These are phyloP conservation scores for Scheffersomyces parashehatae DNA, from an alignment of 1,139 yeast species.

Conservation along the genomic window DNA sequence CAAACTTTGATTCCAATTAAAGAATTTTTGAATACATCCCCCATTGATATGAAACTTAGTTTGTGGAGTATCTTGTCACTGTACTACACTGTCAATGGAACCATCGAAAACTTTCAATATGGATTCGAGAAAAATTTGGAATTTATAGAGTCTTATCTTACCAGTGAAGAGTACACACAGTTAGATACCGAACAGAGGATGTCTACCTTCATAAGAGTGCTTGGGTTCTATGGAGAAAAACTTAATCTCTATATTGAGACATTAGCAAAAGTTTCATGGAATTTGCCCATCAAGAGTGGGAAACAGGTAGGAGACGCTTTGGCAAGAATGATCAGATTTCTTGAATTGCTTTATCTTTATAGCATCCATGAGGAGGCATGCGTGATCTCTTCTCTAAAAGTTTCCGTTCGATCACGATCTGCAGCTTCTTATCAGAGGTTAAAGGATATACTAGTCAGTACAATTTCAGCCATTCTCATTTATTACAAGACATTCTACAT, in stretches of 20 bases:
- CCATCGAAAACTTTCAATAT: constrained; percentile 42
- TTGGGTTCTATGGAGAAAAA: constrained; percentile 51
- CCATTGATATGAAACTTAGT: constrained; percentile 65
- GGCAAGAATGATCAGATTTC: constrained; percentile 25
- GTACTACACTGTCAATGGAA: constrained; percentile 49
- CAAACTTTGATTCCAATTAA: constrained; percentile 48
- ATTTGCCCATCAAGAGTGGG: constrained; percentile 9
- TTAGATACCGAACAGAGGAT: constrained; percentile 12
- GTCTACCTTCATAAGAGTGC: constrained; percentile 23
- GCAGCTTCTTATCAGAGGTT: constrained; percentile 39
- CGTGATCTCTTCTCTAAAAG: constrained; percentile 34
- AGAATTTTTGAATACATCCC: constrained; percentile 59
- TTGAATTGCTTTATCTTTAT: constrained; percentile 44
- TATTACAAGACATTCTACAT: constrained; percentile 23
- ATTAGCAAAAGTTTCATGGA: constrained; percentile 25
- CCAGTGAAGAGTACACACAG: constrained; percentile 17
- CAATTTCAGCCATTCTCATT: constrained; percentile 39
- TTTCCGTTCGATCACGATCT: constrained; percentile 32
- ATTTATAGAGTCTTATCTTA: constrained; percentile 40
- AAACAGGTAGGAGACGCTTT: constrained; percentile 6
- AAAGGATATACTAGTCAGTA: constrained; percentile 51
- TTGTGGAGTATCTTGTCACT: constrained; percentile 77
- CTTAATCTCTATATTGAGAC: constrained; percentile 25
- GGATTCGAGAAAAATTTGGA: constrained; percentile 57
- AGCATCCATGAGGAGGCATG: constrained; percentile 53